Evolutionary conservation across 2,329 filamentous ascomycete species (phyloP), one percentile per base, ranked within the genome.

Genomic region (Fonsecaea pugnacius): DNA sequence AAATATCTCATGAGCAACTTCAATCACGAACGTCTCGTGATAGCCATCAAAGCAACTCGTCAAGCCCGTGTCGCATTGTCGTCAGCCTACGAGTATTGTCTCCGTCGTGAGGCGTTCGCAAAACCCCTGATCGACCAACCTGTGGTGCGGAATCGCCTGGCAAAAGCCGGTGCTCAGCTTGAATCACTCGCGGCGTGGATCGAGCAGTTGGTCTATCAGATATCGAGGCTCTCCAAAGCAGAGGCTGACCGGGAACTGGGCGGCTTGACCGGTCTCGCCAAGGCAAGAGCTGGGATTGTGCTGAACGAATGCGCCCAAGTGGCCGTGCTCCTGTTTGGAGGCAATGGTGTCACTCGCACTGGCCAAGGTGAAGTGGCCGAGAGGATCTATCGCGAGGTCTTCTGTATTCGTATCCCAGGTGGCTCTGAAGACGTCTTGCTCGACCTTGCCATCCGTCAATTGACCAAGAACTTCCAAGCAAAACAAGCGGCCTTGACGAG

Each of bases 1-100:
- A 83, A 80, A 63, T 90, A 90, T 72, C 85, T 90, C 72, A 91
- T 90, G 88, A 88, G 85, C 60, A 91, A 92, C 77, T 92, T 92
- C 83, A 92, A 92, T 78, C 89, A 92, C 74, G 90, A 92, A 75
- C 84, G 89, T 0, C 79, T 92, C 10, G 82, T 82, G 14, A 90
- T 92, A 67, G 81, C 86, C 0, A 84, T 91, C 14, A 83, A 84
- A 0, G 83, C 84, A 0, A 89, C 87, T 1, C 80, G 89, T 2
- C 82, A 87, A 71, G 82, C 88, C 0, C 81, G 84, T 8, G 86
- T 89, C 1, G 87, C 85, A 1, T 77, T 90, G 1, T 76, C 80
- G 14, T 73, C 84, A 0, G 87, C 87, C 0, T 85, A 88, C 69
- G 83, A 83, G 58, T 89, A 90, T 71, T 83, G 83, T 24, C 74